phyloP scores from a whole-genome alignment of 2,329 filamentous ascomycete genomes.

The Talaromyces sp. region DNA sequence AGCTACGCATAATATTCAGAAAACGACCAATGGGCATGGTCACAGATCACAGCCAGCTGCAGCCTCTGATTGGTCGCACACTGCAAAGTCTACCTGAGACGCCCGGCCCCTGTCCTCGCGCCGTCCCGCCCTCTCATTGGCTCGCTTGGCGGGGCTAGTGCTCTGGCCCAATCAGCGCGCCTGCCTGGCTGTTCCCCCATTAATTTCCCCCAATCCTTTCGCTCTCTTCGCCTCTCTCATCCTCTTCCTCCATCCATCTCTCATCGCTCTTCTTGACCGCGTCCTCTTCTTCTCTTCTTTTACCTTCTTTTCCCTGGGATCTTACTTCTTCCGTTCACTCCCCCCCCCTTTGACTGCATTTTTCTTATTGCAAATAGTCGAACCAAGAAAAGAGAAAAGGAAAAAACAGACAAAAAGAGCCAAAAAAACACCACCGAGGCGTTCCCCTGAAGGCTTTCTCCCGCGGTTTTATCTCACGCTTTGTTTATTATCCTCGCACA shows the following conservation, averaged over 20 bases:
- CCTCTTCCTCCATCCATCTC: slow-evolving; percentile 9
- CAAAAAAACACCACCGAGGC: slow-evolving; percentile 18
- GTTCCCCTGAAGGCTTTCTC: slow-evolving; percentile 20
- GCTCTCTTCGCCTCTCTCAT: slow-evolving; percentile 20
- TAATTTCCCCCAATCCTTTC: slow-evolving; percentile 15
- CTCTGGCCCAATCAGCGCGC: slow-evolving; percentile 10
- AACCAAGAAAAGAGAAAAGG: slow-evolving; percentile 23
- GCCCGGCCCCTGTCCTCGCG: slow-evolving; percentile 11
- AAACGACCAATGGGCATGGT: neutral
- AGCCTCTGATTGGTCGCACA: slow-evolving; percentile 5
- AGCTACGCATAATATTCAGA: neutral
- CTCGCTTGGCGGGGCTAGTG: slow-evolving; percentile 13
- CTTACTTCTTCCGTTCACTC: slow-evolving; percentile 33
- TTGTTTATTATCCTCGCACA: slow-evolving; percentile 14
- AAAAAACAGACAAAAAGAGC: slow-evolving; percentile 7
- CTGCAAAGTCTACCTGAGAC: slow-evolving; percentile 11
- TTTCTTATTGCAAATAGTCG: slow-evolving; percentile 24
- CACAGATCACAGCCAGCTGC: neutral
- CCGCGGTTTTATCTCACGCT: slow-evolving; percentile 12
- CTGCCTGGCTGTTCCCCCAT: slow-evolving; percentile 2
- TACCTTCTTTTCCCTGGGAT: slow-evolving; percentile 26
- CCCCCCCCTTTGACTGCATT: slow-evolving; percentile 21
- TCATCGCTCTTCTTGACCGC: slow-evolving; percentile 27
- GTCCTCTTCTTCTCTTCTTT: slow-evolving; percentile 32
- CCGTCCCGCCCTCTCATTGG: slow-evolving; percentile 2